A percentile compares a stretch with the other conserved stretches of the same genome.
Evolutionary conservation across 1,139 yeast species (phyloP).

Genomic region (Pichia sp.): DNA sequence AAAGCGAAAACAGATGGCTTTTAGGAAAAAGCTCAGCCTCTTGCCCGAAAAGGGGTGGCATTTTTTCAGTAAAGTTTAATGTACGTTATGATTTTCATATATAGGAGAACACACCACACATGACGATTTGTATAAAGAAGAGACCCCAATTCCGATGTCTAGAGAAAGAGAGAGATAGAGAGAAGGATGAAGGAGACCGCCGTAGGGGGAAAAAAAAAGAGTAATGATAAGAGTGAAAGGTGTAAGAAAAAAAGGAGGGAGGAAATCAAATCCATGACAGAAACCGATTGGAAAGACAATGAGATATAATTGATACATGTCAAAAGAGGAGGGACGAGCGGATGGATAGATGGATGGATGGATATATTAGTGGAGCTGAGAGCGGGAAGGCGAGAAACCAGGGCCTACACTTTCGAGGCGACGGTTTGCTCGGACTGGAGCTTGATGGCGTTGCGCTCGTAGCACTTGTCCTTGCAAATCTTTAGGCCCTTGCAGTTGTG

Average conservation of each 20-base stretch:
- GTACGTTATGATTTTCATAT: not conserved
- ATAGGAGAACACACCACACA: not conserved
- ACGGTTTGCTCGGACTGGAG: constrained; percentile 45
- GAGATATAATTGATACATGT: not conserved
- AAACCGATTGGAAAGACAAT: not conserved
- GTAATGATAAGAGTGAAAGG: not conserved
- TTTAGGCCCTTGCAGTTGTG: constrained; percentile 78
- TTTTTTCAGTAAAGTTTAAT: not conserved
- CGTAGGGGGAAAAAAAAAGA: not conserved
- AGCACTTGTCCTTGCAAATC: constrained; percentile 76
- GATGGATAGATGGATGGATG: no score
- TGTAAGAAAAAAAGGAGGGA: not conserved
- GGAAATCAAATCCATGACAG: not conserved
- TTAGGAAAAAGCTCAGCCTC: no score
- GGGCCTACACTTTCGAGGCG: constrained; percentile 38
- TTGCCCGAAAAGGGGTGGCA: no score
- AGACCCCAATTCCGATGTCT: not conserved
- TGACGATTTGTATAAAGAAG: not conserved
- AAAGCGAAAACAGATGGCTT: not conserved
- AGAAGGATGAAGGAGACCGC: not conserved
- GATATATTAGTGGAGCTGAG: not conserved
- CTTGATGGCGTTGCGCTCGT: constrained; percentile 50
- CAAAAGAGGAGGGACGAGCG: not conserved
- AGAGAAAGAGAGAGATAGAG: not conserved
- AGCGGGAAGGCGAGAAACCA: not conserved